Base-by-base conservation (phyloP, 192 early-diverging fungal species). In the Umbelopsis vinacea region DNA sequence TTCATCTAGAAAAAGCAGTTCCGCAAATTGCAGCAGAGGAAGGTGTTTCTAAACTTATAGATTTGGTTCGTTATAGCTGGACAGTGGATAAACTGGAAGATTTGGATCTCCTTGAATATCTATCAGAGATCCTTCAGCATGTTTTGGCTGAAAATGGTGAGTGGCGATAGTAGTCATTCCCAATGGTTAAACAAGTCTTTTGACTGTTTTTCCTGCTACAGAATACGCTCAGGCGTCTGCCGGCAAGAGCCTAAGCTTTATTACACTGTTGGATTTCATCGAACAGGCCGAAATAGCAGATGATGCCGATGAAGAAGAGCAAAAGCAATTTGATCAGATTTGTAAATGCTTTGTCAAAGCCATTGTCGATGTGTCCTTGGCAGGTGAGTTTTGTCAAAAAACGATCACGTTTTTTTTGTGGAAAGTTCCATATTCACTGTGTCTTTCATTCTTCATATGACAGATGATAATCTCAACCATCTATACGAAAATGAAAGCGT, bases 381-480 rank as follows among this genome's bases (percentile, higher is more conserved):
- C 80, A 52, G 84, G 84, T 85, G 81, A 43, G 6, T 43, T 43
- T 43, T 68, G 66, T 23, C 26, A 17, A 33, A 17, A 6, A 21
- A 19, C n/a, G 0, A 3, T 23, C 43, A 45, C 21, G 35, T 29
- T 29, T 3, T 29, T 29, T 29, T 29, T 3, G 3, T 2, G 3
- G 3, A 3, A 29, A 29, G 1, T 29, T 21, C 22, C n/a, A 67
- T 48, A 40, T 4, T 48, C 15, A 24, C 50, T 40, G 21, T n/a
- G 46, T 48, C 22, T 70, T 29, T 53, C 48, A 52, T 47, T 37
- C 33, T 45, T 0, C n/a, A 24, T n/a, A 24, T 67, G 6, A 33
- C 35, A 84, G 87, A 88, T 77, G 75, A 57, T 23, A 85, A 84
- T 46, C 78, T 88, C 76, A 70, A 75, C n/a, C 73, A 67, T 8